These are phyloP conservation scores for Aspergillus heteromorphus DNA, from an alignment of 495 filamentous ascomycete species.

Conservation along the genomic window DNA sequence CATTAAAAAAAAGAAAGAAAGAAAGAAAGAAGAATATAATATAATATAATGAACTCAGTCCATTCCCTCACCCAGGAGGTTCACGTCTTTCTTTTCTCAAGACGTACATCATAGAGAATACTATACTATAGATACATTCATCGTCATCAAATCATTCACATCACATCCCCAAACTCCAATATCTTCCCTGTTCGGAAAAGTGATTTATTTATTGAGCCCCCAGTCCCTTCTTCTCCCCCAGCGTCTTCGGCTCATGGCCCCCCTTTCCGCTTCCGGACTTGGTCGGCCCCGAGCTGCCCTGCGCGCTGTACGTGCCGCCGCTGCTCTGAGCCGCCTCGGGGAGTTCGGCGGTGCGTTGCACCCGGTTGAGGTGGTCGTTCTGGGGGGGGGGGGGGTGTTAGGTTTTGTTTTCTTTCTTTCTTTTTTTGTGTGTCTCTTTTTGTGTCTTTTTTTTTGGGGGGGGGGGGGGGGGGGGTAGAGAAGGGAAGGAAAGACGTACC, in stretches of 20 bases:
- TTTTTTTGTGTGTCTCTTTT: neutral
- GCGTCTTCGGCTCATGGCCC: conserved; percentile 35
- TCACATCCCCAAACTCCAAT: neutral
- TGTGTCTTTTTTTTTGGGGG: neutral
- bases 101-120: too few relatives aligned
- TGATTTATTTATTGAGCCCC: too few relatives aligned
- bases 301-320: conserved; percentile 24
- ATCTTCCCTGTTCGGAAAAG: too few relatives aligned
- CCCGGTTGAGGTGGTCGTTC: conserved; percentile 37
- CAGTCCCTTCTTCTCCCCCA: conserved; percentile 36
- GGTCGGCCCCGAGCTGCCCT: conserved; percentile 17
- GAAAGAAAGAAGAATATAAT: too few relatives aligned
- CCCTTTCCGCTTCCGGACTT: conserved; percentile 35
- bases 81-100: too few relatives aligned
- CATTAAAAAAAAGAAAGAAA: too few relatives aligned
- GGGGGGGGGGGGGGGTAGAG: neutral
- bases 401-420: too few relatives aligned
- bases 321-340: conserved; percentile 33
- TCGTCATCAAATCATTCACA: neutral
- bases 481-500: conserved; percentile 23
- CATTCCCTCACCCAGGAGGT: too few relatives aligned
- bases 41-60: too few relatives aligned
- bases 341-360: conserved; percentile 37
- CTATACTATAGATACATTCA: neutral
- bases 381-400: too few relatives aligned